Evolutionary conservation across 352 stramenopile species (phyloP).

Genomic region (Phytophthora citrophthora): DNA sequence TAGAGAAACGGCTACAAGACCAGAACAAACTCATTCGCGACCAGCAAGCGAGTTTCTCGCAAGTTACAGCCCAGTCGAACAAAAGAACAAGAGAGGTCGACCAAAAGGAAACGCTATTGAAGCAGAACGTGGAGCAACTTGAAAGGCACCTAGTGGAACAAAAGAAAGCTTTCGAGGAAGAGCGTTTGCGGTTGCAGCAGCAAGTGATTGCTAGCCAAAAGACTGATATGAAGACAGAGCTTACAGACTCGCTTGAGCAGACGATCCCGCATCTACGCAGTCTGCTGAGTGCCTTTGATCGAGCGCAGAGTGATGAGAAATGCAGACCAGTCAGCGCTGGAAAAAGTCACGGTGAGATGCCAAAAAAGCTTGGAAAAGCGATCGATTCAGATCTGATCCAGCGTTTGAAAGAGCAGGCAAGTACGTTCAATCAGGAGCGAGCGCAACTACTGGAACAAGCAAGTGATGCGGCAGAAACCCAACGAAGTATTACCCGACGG

Average conservation of each 20-base stretch:
- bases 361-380: background rate
- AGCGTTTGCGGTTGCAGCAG: slow-evolving; percentile 2
- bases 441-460: slow-evolving; percentile 6
- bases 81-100: slow-evolving; percentile 3
- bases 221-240: background rate
- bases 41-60: slow-evolving; percentile 10
- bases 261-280: slow-evolving; percentile 14
- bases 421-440: slow-evolving; percentile 9
- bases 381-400: background rate
- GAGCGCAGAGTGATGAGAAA: slow-evolving; percentile 6
- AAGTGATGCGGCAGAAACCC: slow-evolving; percentile 10
- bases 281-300: slow-evolving; percentile 21
- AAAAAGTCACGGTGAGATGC: background rate
- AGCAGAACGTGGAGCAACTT: slow-evolving; percentile 10
- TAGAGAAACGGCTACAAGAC: slow-evolving; percentile 13
- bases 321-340: background rate
- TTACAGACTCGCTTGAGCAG: slow-evolving; percentile 9
- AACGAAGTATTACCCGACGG: slow-evolving; percentile 5
- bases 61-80: slow-evolving; percentile 8
- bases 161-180: slow-evolving; percentile 13
- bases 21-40: slow-evolving; percentile 8
- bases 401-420: slow-evolving; percentile 14
- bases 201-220: background rate
- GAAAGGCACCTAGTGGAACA: slow-evolving; percentile 2
- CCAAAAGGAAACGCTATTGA: slow-evolving; percentile 3